These are phyloP conservation scores for Botryotinia convoluta DNA, from an alignment of 2,329 filamentous ascomycete genomes.

Conservation along the genomic window DNA sequence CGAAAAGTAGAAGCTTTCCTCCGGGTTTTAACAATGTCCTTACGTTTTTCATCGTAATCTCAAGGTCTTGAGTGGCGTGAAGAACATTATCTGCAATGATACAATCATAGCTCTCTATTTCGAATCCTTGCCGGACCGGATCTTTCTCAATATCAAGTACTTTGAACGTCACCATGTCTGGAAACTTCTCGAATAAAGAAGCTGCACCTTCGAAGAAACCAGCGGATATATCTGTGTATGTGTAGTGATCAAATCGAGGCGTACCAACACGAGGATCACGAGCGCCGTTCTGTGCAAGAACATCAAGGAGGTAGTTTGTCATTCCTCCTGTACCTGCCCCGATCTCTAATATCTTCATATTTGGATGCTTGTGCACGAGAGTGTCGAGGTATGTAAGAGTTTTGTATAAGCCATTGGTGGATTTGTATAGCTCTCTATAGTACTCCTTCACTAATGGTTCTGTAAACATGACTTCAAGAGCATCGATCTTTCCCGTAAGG, in stretches of 20 bases:
- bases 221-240: neutral
- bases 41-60: neutral
- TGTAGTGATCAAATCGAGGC: neutral
- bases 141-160: conserved; percentile 5
- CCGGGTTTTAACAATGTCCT: neutral
- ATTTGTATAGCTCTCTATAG: neutral
- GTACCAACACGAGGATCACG: neutral
- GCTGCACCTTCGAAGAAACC: neutral
- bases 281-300: neutral
- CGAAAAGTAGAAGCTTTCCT: neutral
- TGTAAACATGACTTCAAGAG: neutral
- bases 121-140: neutral
- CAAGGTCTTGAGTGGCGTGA: conserved; percentile 1
- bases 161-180: neutral
- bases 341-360: neutral
- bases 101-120: neutral
- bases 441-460: neutral
- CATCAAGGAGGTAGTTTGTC: neutral
- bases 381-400: neutral
- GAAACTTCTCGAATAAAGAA: neutral
- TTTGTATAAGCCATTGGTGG: neutral
- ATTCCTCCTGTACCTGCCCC: neutral
- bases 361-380: neutral
- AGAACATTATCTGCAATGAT: conserved; percentile 6
- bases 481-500: neutral